Base-by-base conservation (phyloP, 2,329 filamentous ascomycete species). In the Periconia sp. region DNA sequence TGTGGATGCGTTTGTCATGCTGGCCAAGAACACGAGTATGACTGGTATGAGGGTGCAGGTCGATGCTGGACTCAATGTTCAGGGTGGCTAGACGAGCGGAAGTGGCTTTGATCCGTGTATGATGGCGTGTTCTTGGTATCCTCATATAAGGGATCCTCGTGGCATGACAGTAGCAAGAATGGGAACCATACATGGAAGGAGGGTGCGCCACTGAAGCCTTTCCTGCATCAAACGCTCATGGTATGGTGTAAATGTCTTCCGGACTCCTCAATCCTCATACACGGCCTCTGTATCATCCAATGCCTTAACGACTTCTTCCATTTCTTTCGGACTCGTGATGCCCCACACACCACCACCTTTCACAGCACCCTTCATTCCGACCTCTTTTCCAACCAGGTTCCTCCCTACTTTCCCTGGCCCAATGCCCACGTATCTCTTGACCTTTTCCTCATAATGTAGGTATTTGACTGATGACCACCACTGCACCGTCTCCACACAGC, bases 391-490 rank as follows among this genome's bases (percentile, higher is more conserved):
- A 1, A 97, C 92, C 6, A 97, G 77, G 66, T 96, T 96, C 43
- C 92, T 80, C 1, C 92, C 92, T 2, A 97, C 92, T 68, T 95
- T 95, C 4, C 92, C 92, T 0, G 92, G 92, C 1, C 92, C 92
- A 50, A 97, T 89, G 30, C 92, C 92, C 36, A 97, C 81, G 87
- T 92, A 96, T 42, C 92, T 78, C 58, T 85, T 79, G 13, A 96
- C 88, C 50, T 86, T 86, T 61, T 86, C 82, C 59, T 94, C 84
- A 65, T 94, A 85, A 66, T 96, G 89, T 36, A 96, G 75, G 63
- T 95, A 96, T 54, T 84, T 85, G 59, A 97, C 92, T 59, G 89
- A 94, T 56, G 95, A 89, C 85, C 92, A 96, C 92, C 92, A 97
- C 46, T 83, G 80, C 29, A 97, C 90, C 21, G 92, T 96, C 73